Conservation (phyloP, 768 basidiomycete species). For the Agrocybe chaxingu region DNA sequence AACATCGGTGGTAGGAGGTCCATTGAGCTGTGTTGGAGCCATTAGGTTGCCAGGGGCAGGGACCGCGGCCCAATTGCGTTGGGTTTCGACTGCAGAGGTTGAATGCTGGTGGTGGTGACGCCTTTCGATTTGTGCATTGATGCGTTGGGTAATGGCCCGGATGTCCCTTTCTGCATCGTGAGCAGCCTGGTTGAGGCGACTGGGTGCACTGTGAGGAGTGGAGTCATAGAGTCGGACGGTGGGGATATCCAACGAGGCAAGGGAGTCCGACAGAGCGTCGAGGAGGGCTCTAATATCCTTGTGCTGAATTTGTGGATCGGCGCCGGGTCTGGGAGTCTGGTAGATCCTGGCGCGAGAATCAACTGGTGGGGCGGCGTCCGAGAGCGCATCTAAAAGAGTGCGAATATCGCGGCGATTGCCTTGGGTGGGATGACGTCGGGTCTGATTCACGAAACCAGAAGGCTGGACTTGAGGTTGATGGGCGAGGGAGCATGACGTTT, state of each 20-base stretch:
- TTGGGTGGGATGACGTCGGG: constrained; percentile 1
- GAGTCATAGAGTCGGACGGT: background rate
- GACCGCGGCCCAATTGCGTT: background rate
- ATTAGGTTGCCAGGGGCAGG: too few species aligned
- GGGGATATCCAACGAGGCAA: background rate
- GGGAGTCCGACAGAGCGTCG: constrained; percentile 15
- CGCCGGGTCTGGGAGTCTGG: background rate
- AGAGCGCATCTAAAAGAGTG: constrained; percentile 13
- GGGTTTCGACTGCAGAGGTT: background rate
- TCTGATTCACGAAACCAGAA: background rate
- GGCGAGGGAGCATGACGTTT: constrained; percentile 31
- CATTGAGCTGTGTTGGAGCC: too few species aligned
- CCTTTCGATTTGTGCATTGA: constrained; percentile 3
- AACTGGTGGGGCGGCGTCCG: background rate
- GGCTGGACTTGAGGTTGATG: constrained; percentile 29
- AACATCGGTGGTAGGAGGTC: too few species aligned
- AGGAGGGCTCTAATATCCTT: constrained; percentile 17
- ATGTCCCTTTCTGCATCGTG: constrained; percentile 5
- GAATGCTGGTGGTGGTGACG: background rate
- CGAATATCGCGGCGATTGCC: constrained; percentile 12
- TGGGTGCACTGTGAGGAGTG: background rate
- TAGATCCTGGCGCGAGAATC: background rate
- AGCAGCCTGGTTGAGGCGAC: background rate
- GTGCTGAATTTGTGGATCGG: background rate
- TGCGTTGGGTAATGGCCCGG: constrained; percentile 10